These are phyloP conservation scores for Candida piceae DNA, from an alignment of 805 yeast genomes.

Conservation along the genomic window DNA sequence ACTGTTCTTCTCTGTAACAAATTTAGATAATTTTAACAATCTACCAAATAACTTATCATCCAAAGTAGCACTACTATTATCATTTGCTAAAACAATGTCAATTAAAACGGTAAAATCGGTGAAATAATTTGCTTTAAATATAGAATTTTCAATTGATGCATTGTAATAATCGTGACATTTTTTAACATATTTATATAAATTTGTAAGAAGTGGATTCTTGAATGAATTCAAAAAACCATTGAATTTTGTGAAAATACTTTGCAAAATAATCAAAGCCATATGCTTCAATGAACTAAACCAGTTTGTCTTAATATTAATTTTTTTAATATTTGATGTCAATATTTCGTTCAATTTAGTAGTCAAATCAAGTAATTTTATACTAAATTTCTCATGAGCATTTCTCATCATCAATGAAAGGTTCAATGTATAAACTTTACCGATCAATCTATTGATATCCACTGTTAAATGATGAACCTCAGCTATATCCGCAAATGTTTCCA, in stretches of 20 bases:
- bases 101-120: constrained; percentile 26
- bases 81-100: constrained; percentile 26
- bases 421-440: constrained; percentile 20
- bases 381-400: constrained; percentile 30
- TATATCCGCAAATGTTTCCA: constrained; percentile 16
- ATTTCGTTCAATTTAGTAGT: constrained; percentile 21
- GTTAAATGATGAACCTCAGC: constrained; percentile 22
- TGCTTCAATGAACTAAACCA: constrained; percentile 31
- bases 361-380: constrained; percentile 26
- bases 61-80: constrained; percentile 23
- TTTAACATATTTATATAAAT: constrained; percentile 27
- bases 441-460: constrained; percentile 18
- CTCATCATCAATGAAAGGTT: constrained; percentile 24
- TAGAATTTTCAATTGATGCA: constrained; percentile 25
- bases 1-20: constrained; percentile 17
- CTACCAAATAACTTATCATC: constrained; percentile 29
- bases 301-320: constrained; percentile 27
- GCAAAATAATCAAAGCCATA: constrained; percentile 24
- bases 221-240: constrained; percentile 31
- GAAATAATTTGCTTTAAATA: constrained; percentile 30
- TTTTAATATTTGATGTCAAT: constrained; percentile 19
- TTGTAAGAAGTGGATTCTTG: constrained; percentile 24
- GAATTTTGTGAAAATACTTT: constrained; percentile 27
- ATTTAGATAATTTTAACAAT: constrained; percentile 26
- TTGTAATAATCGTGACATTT: constrained; percentile 32